Base-by-base conservation (phyloP, 225 moss, liverwort and hornwort genomes). In the Pleurozium schreberi region DNA sequence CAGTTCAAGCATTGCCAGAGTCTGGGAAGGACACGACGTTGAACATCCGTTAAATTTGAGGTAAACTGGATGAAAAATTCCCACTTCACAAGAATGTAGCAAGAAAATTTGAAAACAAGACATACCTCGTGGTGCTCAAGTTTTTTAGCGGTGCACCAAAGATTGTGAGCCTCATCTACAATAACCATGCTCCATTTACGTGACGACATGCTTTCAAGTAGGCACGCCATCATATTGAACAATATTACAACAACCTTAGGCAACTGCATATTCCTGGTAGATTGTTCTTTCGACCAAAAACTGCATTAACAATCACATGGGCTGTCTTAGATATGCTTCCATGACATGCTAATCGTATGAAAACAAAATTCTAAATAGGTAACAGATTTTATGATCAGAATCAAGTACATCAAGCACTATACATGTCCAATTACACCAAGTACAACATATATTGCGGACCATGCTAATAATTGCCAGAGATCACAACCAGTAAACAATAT, bases 121-220 rank as follows among this genome's bases (percentile, higher is more conserved):
- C 82, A 87, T 84, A 95, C 95, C 95, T 95, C 95, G 33, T 83
- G 92, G 86, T 91, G 89, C 75, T 93, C 94, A 47, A 93, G 23
- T 90, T 93, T 94, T 82, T 88, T 94, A 21, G 53, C 27, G 42
- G 94, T 91, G 78, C 94, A 94, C 55, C 95, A 93, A 85, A 95
- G 90, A 75, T 95, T 95, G 68, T 95, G 95, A 90, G 95, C 93
- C 88, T 95, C 95, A 85, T 95, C 95, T 42, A 95, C 94, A 57
- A 95, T 91, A 49, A 95, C 67, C 89, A 91, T 91, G 65, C 91
- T 94, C 95, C 95, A 95, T 83, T 95, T 90, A 64, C 90, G 91
- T 78, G 88, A 89, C 81, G 65, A 64, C 90, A 95, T 92, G 91
- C 92, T 91, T 83, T 90, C 85, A 23, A 87, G 92, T 61, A 95